These are phyloP conservation scores for Hymenoscyphus albidus DNA, from an alignment of 2,329 filamentous ascomycete species.

Conservation along the genomic window DNA sequence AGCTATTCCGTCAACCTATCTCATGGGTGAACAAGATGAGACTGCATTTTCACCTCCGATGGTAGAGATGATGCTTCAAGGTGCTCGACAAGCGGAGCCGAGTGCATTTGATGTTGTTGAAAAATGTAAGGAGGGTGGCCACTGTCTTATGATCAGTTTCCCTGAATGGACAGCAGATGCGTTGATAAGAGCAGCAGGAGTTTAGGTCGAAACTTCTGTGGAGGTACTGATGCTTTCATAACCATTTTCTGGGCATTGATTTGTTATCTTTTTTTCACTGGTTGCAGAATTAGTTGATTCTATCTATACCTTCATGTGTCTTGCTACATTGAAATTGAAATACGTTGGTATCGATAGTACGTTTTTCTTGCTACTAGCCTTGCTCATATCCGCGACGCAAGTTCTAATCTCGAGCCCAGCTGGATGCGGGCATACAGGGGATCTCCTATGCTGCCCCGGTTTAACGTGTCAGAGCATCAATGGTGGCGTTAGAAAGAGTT, in stretches of 20 bases:
- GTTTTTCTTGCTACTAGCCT: too few species aligned
- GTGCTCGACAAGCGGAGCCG: background rate
- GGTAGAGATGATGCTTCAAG: slow-evolving; percentile 12
- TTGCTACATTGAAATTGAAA: too few species aligned
- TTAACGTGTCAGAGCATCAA: too few species aligned
- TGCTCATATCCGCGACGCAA: too few species aligned
- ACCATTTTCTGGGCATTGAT: background rate
- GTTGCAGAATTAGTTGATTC: too few species aligned
- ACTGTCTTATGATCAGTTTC: slow-evolving; percentile 16
- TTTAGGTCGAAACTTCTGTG: slow-evolving; percentile 6
- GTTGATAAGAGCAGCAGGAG: slow-evolving; percentile 13
- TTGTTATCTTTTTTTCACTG: background rate
- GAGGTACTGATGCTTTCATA: background rate
- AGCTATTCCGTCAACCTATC: slow-evolving; percentile 17
- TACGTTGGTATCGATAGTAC: too few species aligned
- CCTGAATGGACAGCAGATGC: slow-evolving; percentile 15
- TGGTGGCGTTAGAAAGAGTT: too few species aligned
- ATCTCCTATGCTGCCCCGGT: too few species aligned
- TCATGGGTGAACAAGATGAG: slow-evolving; percentile 8
- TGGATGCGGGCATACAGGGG: too few species aligned
- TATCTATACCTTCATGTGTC: too few species aligned
- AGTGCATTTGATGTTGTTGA: slow-evolving; percentile 18
- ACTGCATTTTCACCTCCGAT: slow-evolving; percentile 5
- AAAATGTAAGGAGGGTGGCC: slow-evolving; percentile 11
- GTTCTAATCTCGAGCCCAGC: too few species aligned